Base-by-base conservation (phyloP, 257 asterid genomes). In the Leonotis leonurus region DNA sequence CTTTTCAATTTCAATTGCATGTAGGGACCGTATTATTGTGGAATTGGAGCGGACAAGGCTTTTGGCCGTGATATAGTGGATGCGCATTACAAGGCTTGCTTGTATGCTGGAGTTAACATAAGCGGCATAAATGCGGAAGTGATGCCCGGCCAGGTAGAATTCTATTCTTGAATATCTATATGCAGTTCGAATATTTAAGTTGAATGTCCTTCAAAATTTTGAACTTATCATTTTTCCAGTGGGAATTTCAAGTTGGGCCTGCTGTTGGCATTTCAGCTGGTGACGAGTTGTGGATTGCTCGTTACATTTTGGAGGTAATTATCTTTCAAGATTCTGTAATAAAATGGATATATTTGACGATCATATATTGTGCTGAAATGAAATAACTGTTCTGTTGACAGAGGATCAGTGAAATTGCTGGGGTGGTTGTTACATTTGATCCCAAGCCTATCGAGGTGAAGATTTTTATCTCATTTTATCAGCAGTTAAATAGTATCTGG, bases 241-340 rank as follows among this genome's bases (percentile, higher is more conserved):
- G 98, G 98, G 98, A 91, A 56, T 91, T 83, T 62, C 98, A 91
- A 84, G 98, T 91, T 36, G 98, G 96, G 43, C 98, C 98, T 26
- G 67, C 90, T 4, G 88, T 88, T 56, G 96, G 98, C 50, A 86
- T 91, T 76, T 81, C 95, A 25, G 95, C 96, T 1, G 94, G 85
- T 33, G 98, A 91, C 30, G 85, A 91, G 79, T 26, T 91, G 72
- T 91, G 98, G 98, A 82, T 85, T 0, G 93, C 98, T 55, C 94
- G 98, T 32, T 91, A 82, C 81, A 82, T 91, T 50, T 78, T 91
- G 57, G 98, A 91, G 96, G 98, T 88, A 78, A 27, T 18, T 30
- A 37, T 62, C 5, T 14, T 13, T 21, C n/a, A 7, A 1, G 2
- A 18, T 29, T 5, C 56, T 5, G 20, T 24, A 30, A 13, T 11